Evolutionary conservation across 192 early-diverging fungal genomes (phyloP), one percentile per base, ranked within the genome.

Genomic region (Umbelopsis sp.): DNA sequence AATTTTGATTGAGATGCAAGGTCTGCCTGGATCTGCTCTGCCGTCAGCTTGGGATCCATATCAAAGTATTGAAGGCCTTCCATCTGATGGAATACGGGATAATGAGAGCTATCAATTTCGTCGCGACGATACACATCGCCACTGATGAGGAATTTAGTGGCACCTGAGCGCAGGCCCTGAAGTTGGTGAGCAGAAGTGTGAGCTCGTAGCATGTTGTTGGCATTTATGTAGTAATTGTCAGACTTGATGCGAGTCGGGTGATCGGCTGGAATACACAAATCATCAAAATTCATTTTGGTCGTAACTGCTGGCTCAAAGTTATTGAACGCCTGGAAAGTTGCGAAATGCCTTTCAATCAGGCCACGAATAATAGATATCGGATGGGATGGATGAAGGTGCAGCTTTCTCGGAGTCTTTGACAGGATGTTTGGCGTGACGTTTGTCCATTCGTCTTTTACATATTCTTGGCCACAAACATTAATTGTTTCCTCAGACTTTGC

Each of bases 71-170:
- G 88, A 35, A 96, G 90, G 8, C 95, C 97, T 71, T 99, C 97
- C 91, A 99, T 97, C 77, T 99, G 97, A 72, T 99, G 97, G 77
- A 99, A 99, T 5, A 94, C 94, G 0, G 97, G 97, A 77, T 98
- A 99, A 73, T 99, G 97, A 66, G 87, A 91, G 6, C 90, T 84
- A 72, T 99, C 96, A 69, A 99, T 96, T 74, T 99, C 97, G 73
- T 99, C 97, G 30, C 96, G 87, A 13, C 97, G 80, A 80, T 98
- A 99, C 9, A 98, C 96, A 81, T 99, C 97, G 6, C 94, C 97
- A n/a, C 93, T 93, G n/a, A 98, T 86, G 22, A 99, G 82, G 72
- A 95, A 86, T 66, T 90, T 89, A 47, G 86, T 79, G 15, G 83
- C 80, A 1, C 87, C 86, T 1, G 83, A 86, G 3, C 55, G 66